Evolutionary conservation across 2,329 filamentous ascomycete genomes (phyloP).

Genomic region (Pseudogymnoascus sp.): DNA sequence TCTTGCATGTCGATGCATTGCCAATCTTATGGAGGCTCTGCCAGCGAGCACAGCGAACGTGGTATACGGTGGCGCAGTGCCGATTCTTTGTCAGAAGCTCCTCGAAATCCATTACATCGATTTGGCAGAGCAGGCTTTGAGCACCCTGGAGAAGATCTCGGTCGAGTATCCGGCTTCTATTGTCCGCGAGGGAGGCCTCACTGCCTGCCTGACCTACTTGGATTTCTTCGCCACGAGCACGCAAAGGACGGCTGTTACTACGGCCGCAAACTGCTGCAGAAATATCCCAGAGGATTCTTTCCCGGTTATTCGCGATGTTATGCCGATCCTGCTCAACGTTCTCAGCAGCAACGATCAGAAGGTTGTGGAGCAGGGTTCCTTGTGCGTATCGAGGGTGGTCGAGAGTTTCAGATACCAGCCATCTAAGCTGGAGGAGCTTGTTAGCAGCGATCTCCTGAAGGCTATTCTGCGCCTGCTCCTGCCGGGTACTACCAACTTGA

Average conservation of each 20-base stretch:
- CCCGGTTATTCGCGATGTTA: conserved; percentile 82
- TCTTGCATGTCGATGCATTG: conserved; percentile 86
- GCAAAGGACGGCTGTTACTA: conserved; percentile 92
- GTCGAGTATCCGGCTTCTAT: conserved; percentile 92
- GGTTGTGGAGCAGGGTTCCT: conserved; percentile 91
- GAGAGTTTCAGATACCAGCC: conserved; percentile 93
- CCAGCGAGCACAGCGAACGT: conserved; percentile 90
- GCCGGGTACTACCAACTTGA: conserved; percentile 90
- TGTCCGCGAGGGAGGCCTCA: conserved; percentile 88
- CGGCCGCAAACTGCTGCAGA: conserved; percentile 94
- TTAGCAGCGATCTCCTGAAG: conserved; percentile 77
- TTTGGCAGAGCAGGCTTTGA: conserved; percentile 90
- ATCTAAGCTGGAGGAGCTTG: conserved; percentile 81
- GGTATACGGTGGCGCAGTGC: conserved; percentile 93
- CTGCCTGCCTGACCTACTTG: conserved; percentile 89
- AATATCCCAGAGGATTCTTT: conserved; percentile 95
- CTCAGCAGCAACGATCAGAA: conserved; percentile 88
- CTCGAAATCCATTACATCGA: conserved; percentile 97
- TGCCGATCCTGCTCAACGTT: conserved; percentile 89
- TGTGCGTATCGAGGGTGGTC: conserved; percentile 91
- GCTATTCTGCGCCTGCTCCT: conserved; percentile 80
- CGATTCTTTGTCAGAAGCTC: conserved; percentile 87
- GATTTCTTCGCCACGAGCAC: conserved; percentile 98
- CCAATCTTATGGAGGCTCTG: conserved; percentile 95
- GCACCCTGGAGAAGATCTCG: conserved; percentile 95